Percentiles rank a stretch among this genome's conserved stretches.
These are phyloP conservation scores for Elongisporangium anandrum DNA, from an alignment of 352 stramenopile genomes.

Conservation along the genomic window DNA sequence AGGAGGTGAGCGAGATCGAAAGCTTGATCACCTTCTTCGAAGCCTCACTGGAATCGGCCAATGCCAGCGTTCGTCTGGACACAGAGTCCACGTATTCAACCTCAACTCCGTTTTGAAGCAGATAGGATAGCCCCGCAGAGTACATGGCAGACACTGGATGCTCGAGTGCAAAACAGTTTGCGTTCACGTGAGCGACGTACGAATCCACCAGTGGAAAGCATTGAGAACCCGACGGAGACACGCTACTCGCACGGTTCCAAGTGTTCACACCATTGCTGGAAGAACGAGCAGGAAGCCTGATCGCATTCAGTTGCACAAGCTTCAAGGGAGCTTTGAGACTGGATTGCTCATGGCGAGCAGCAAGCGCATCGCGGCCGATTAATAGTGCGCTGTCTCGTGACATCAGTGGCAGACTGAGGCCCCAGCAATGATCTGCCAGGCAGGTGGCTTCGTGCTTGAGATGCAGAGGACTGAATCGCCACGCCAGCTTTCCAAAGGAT, in stretches of 20 bases:
- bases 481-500: conserved; percentile 42
- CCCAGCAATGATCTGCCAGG: conserved; percentile 17
- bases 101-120: conserved; percentile 40
- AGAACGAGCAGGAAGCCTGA: background rate
- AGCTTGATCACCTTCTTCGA: conserved; percentile 44
- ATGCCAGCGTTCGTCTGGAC: conserved; percentile 15
- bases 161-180: conserved; percentile 20
- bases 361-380: conserved; percentile 22
- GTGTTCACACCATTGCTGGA: background rate
- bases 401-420: conserved; percentile 28
- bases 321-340: conserved; percentile 5
- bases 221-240: background rate
- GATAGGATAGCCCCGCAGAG: conserved; percentile 35
- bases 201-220: conserved; percentile 8
- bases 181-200: conserved; percentile 17
- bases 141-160: conserved; percentile 24
- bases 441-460: conserved; percentile 18
- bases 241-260: background rate
- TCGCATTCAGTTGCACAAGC: conserved; percentile 1
- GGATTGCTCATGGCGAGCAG: conserved; percentile 8
- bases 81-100: conserved; percentile 17
- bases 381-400: conserved; percentile 18
- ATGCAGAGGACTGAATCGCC: conserved; percentile 23
- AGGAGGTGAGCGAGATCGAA: conserved; percentile 34
- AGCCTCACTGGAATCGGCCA: conserved; percentile 13